Conservation (phyloP, 441 rosid species). For the Breynia disticha region DNA sequence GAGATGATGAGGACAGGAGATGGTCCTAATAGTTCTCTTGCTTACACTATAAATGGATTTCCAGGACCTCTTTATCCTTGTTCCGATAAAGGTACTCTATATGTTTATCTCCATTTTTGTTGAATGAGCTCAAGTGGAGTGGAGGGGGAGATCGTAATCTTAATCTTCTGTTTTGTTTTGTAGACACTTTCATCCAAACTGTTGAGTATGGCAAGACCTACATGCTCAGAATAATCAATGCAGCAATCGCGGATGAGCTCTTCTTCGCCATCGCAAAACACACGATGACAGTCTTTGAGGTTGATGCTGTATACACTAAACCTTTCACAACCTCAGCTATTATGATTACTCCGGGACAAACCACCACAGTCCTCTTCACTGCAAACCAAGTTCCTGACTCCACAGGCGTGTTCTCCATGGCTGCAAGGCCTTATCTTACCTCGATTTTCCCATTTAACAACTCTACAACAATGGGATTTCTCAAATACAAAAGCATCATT, state of each 20-base stretch:
- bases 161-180: not conserved
- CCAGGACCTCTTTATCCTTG: constrained; percentile 63
- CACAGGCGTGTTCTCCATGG: constrained; percentile 32
- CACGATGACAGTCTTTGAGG: constrained; percentile 39
- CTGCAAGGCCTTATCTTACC: constrained; percentile 41
- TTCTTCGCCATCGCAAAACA: constrained; percentile 48
- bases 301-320: constrained; percentile 48
- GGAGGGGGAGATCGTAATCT: not conserved
- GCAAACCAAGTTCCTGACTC: constrained; percentile 23
- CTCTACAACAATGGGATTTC: constrained; percentile 40
- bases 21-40: constrained; percentile 37
- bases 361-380: constrained; percentile 43
- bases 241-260: constrained; percentile 45
- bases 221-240: constrained; percentile 46
- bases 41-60: constrained; percentile 54
- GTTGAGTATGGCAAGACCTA: constrained; percentile 48
- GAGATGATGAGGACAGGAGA: constrained; percentile 36
- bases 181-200: constrained; percentile 38
- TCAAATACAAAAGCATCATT: constrained; percentile 21
- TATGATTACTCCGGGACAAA: constrained; percentile 52
- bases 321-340: constrained; percentile 38
- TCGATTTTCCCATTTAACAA: constrained; percentile 42
- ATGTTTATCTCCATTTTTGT: not conserved
- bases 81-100: constrained; percentile 38
- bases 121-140: not conserved